Evolutionary conservation across 164 flowering plant species (phyloP).

Genomic region (Macadamia tetraphylla): DNA sequence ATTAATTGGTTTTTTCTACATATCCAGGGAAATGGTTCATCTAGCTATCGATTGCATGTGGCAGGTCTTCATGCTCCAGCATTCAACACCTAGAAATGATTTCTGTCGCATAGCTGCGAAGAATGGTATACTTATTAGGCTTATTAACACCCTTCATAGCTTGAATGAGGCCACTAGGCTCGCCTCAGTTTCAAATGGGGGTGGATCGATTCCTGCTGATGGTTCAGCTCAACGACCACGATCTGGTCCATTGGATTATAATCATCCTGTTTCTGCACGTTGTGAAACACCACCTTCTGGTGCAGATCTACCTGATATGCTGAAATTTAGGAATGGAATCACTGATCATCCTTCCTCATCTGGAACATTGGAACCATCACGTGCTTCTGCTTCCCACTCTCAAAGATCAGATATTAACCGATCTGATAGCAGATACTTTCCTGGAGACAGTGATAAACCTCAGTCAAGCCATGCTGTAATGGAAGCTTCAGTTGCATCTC

Average conservation of each 20-base stretch:
- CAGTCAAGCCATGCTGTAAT: conserved; percentile 32
- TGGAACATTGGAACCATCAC: conserved; percentile 47
- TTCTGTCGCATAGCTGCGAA: conserved; percentile 96
- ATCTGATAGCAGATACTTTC: conserved; percentile 29
- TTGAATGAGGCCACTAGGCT: conserved; percentile 96
- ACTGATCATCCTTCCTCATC: conserved; percentile 36
- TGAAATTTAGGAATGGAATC: conserved; percentile 42
- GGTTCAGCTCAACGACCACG: conserved; percentile 51
- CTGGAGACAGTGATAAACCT: conserved; percentile 41
- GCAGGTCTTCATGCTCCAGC: conserved; percentile 96
- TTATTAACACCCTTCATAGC: conserved; percentile 89
- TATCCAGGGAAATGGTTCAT: conserved; percentile 96
- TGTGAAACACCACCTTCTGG: conserved; percentile 35
- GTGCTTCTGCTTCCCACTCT: conserved; percentile 45
- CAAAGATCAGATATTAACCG: conserved; percentile 41
- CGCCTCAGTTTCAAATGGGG: conserved; percentile 60
- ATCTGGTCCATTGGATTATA: conserved; percentile 70
- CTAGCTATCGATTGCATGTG: conserved; percentile 99
- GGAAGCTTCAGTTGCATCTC: conserved; percentile 38
- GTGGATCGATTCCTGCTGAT: conserved; percentile 49
- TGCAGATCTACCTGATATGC: conserved; percentile 46
- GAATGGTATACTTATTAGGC: conserved; percentile 86
- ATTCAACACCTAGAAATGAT: conserved; percentile 87
- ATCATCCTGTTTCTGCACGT: conserved; percentile 35
- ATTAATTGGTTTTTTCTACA: conserved; percentile 13